These are phyloP conservation scores for Sordariomycetes sp. DNA, from an alignment of 2,329 filamentous ascomycete genomes.

Conservation along the genomic window DNA sequence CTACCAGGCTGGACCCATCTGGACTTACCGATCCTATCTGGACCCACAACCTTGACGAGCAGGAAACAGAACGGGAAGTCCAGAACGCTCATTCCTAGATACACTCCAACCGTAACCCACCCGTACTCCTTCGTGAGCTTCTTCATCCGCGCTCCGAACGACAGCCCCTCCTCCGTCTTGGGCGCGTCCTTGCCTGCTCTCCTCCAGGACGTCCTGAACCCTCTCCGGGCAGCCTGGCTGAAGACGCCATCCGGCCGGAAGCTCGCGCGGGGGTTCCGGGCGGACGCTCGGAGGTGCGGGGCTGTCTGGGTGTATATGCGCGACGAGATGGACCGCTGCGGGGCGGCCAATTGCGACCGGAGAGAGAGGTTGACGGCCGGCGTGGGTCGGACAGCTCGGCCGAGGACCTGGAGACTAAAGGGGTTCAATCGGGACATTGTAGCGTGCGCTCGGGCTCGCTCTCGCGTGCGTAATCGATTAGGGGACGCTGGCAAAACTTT, in stretches of 20 bases:
- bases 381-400: not conserved
- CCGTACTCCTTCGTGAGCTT: slow-evolving; percentile 88
- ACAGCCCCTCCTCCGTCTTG: slow-evolving; percentile 13
- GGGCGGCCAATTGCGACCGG: not conserved
- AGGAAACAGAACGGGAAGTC: slow-evolving; percentile 96
- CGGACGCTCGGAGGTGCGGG: not conserved
- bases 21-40: slow-evolving; percentile 66
- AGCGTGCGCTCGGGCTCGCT: not conserved
- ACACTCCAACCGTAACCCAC: slow-evolving; percentile 88
- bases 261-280: not conserved
- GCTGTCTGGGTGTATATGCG: not conserved
- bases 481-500: not conserved
- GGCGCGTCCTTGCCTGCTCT: not conserved
- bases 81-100: slow-evolving; percentile 68
- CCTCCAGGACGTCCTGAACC: not conserved
- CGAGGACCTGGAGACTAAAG: not conserved
- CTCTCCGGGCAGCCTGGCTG: not conserved
- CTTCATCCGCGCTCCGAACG: slow-evolving; percentile 62
- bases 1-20: not conserved
- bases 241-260: not conserved
- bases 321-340: not conserved
- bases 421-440: slow-evolving; percentile 1
- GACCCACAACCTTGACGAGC: slow-evolving; percentile 71
- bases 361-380: not conserved
- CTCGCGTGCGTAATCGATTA: not conserved